These are phyloP conservation scores for Leishmania turanica DNA, from an alignment of 208 protist species.

Conservation along the genomic window DNA sequence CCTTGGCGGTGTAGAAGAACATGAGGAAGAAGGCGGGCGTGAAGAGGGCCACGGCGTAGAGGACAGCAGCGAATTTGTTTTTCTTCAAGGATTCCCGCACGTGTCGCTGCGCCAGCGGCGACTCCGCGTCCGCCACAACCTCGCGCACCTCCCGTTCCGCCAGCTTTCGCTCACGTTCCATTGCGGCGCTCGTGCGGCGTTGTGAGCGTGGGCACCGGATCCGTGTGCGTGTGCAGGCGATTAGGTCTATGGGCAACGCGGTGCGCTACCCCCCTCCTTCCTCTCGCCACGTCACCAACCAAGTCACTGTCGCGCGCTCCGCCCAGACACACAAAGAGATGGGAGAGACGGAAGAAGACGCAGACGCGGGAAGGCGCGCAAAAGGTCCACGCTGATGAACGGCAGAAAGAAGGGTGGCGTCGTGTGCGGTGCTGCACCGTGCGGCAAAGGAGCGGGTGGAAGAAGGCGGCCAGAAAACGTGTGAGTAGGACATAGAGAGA, in stretches of 20 bases:
- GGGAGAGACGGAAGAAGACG: neutral
- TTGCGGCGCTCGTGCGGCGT: neutral
- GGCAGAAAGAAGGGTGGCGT: neutral
- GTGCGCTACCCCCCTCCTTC: neutral
- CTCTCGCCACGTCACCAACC: neutral
- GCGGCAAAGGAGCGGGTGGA: neutral
- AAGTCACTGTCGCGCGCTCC: neutral
- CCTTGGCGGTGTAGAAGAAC: constrained; percentile 76
- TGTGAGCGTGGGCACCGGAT: neutral
- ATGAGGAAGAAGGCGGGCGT: constrained; percentile 54
- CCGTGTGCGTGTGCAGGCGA: neutral
- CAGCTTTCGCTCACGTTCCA: constrained; percentile 53
- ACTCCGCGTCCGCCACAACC: constrained; percentile 66
- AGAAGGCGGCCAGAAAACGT: neutral
- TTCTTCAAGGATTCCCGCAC: constrained; percentile 66
- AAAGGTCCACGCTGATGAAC: neutral
- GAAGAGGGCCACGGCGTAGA: constrained; percentile 52
- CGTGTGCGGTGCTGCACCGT: neutral
- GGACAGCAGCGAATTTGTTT: constrained; percentile 65
- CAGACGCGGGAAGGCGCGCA: neutral
- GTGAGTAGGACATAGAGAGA: neutral
- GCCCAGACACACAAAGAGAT: neutral
- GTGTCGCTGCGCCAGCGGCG: constrained; percentile 62
- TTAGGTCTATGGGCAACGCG: no score
- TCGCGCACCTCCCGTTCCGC: constrained; percentile 62